Conservation (phyloP, 1,284 basidiomycete species). For the Leccinum variabile region DNA sequence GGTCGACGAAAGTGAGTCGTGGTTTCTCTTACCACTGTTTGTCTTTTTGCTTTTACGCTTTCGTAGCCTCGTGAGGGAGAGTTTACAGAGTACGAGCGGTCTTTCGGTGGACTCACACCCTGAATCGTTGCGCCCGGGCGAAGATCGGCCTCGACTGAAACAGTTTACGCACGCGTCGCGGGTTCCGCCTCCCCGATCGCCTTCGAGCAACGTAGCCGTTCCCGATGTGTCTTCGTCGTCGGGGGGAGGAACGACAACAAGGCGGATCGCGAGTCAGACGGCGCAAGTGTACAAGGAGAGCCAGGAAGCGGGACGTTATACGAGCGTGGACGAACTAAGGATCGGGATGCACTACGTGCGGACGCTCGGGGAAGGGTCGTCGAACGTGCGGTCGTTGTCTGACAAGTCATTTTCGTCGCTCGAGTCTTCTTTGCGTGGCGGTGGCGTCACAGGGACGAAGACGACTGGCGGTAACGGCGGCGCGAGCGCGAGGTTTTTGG, state of each 20-base stretch:
- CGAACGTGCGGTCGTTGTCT: slow-evolving; percentile 43
- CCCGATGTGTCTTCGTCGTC: slow-evolving; percentile 17
- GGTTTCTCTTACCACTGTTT: not conserved
- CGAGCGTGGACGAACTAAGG: too few relatives aligned
- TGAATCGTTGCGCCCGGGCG: slow-evolving; percentile 31
- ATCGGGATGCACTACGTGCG: slow-evolving; percentile 70
- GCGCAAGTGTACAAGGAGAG: too few relatives aligned
- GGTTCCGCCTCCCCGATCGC: slow-evolving; percentile 58
- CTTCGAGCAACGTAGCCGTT: slow-evolving; percentile 33
- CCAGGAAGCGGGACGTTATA: too few relatives aligned
- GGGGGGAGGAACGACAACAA: slow-evolving; percentile 21
- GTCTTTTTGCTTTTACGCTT: not conserved
- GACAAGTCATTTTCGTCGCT: slow-evolving; percentile 57
- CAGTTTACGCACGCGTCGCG: slow-evolving; percentile 69
- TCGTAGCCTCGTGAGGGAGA: slow-evolving; percentile 32
- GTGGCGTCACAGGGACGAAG: slow-evolving; percentile 31
- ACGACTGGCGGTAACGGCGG: not conserved
- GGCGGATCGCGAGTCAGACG: slow-evolving; percentile 53
- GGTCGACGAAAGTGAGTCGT: slow-evolving; percentile 28
- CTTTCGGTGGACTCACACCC: slow-evolving; percentile 37
- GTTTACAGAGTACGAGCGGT: slow-evolving; percentile 37
- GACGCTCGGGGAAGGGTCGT: slow-evolving; percentile 58
- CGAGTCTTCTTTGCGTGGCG: slow-evolving; percentile 52
- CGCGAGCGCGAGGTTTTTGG: slow-evolving; percentile 41
- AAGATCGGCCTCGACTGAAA: slow-evolving; percentile 60